Evolutionary conservation across 2,329 filamentous ascomycete species (phyloP), one percentile per base, ranked within the genome.

Genomic region (Didymella exigua): DNA sequence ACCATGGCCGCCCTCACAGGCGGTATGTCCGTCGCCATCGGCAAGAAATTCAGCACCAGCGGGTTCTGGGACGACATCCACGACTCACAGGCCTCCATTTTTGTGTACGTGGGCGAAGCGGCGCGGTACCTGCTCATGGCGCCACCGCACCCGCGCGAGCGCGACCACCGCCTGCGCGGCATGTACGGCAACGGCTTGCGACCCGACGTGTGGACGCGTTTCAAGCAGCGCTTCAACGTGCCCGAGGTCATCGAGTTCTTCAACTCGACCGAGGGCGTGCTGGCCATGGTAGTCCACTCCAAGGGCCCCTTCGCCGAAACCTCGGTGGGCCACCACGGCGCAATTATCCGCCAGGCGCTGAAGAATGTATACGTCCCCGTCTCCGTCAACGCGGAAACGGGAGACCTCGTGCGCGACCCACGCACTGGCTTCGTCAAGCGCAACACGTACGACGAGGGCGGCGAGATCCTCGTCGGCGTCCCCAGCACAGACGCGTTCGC

Each of bases 31-130:
- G 72, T 86, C 10, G 86, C 84, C 56, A 79, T 89, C 24, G 85
- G 83, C 6, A 81, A 81, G 26, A 84, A 82, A 67, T 93, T 92
- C 76, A 87, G 84, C 62, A 85, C 83, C 0, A 81, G 82, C 0
- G 80, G 80, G 9, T 91, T 92, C 76, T 91, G 89, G 89, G 74
- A 79, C 23, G 89, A 92, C 57, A 80, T 91, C 18, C 82, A 86
- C 33, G 86, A 86, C 52, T 86, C 84, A 0, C 75, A 83, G 9
- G 82, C 89, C 0, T 91, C 88, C 0, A 82, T 84, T 66, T 89
- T 92, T 66, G 84, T 89, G 9, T 92, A 92, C 64, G 89, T 93
- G 1, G 89, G 89, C 61, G 89, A 92, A 71, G 89, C 87, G 0
- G 83, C 89, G 14, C 82, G 89, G 0, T 92, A 91, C 61, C 77